These are phyloP conservation scores for Starmerella stellata DNA, from an alignment of 805 yeast species.

Conservation along the genomic window DNA sequence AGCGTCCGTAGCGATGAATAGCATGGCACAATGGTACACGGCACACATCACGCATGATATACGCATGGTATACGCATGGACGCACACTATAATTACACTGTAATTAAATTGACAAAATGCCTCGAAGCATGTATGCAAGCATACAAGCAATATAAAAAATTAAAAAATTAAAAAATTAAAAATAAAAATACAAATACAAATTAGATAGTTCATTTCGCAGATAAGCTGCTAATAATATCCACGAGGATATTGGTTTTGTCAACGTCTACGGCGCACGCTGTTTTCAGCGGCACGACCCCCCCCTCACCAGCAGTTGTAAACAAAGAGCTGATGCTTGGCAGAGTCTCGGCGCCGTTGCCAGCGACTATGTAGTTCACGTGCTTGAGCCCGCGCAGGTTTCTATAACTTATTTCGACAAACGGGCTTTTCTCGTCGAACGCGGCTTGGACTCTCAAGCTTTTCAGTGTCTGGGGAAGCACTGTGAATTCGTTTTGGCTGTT, in stretches of 20 bases:
- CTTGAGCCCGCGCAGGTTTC: constrained; percentile 8
- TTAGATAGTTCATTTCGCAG: no score
- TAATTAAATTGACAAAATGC: no score
- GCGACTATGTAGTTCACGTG: constrained; percentile 13
- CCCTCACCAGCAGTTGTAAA: constrained; percentile 8
- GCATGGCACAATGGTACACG: no score
- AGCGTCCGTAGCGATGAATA: no score
- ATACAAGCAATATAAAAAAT: no score
- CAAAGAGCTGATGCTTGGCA: constrained; percentile 5
- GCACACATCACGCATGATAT: no score
- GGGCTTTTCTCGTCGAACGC: constrained; percentile 8
- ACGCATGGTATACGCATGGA: no score
- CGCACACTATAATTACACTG: no score
- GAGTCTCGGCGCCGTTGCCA: constrained; percentile 9
- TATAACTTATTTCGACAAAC: constrained; percentile 13
- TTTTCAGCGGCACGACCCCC: constrained; percentile 9
- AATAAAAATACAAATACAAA: no score
- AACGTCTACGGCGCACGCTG: constrained; percentile 11
- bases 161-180: no score
- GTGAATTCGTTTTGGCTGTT: constrained; percentile 4
- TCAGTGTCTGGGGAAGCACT: constrained; percentile 18
- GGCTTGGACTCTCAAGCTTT: constrained; percentile 5
- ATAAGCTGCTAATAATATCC: no score
- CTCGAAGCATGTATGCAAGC: no score
- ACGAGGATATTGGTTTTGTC: constrained; percentile 2